phyloP scores from a whole-genome alignment of 768 basidiomycete genomes.

The Tulasnella sp. region DNA sequence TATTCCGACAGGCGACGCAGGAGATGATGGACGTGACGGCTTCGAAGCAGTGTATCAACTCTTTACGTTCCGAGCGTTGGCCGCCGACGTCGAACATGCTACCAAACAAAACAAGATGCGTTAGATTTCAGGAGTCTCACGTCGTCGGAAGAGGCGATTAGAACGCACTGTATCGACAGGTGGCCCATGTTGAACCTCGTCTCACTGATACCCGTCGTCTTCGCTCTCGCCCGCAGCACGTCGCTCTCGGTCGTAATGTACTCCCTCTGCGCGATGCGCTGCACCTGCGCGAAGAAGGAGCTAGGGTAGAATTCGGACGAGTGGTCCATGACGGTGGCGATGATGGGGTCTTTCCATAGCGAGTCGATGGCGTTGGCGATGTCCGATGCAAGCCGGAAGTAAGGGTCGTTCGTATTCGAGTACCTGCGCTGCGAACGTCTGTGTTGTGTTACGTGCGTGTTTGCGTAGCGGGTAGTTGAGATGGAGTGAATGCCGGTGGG shows the following conservation, averaged over 20 bases:
- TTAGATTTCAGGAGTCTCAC: no score
- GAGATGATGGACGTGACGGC: slow-evolving; percentile 55
- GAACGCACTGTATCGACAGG: no score
- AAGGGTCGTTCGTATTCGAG: slow-evolving; percentile 45
- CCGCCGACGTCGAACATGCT: slow-evolving; percentile 49
- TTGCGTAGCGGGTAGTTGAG: no score
- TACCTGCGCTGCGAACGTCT: slow-evolving; percentile 49
- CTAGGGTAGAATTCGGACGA: slow-evolving; percentile 21
- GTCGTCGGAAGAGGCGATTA: no score
- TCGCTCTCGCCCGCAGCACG: no score
- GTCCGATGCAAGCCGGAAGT: slow-evolving; percentile 44
- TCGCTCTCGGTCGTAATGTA: slow-evolving; percentile 44
- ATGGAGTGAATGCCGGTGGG: no score
- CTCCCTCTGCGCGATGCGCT: slow-evolving; percentile 48
- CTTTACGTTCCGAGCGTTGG: slow-evolving; percentile 52
- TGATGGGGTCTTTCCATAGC: slow-evolving; percentile 54
- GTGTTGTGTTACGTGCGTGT: neutral
- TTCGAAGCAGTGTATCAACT: slow-evolving; percentile 52
- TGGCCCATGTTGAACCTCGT: no score
- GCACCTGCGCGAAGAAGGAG: slow-evolving; percentile 51
- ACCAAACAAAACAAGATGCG: no score
- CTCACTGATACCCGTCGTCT: no score
- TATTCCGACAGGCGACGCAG: slow-evolving; percentile 54
- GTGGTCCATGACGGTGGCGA: slow-evolving; percentile 50
- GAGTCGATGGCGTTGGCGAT: slow-evolving; percentile 49